A percentile compares a stretch with the other conserved stretches of the same genome.
These are phyloP conservation scores for Lachnellula arida DNA, from an alignment of 2,329 filamentous ascomycete genomes.

Conservation along the genomic window DNA sequence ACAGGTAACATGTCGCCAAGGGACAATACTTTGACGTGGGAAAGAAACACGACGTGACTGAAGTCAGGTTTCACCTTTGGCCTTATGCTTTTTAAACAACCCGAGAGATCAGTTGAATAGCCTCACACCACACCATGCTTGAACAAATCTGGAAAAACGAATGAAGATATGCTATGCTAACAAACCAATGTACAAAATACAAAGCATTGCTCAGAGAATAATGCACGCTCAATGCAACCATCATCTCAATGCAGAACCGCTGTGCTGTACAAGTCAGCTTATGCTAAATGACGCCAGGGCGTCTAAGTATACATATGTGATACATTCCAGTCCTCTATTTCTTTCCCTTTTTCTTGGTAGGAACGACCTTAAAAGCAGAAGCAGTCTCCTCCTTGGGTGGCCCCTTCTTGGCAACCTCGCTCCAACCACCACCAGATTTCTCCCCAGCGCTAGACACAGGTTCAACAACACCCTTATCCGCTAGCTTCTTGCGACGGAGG, in stretches of 20 bases:
- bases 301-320: conserved; percentile 23
- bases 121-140: not conserved
- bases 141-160: not conserved
- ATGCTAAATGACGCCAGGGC: conserved; percentile 14
- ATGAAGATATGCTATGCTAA: not conserved
- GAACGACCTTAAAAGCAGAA: conserved; percentile 78
- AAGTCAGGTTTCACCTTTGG: no score
- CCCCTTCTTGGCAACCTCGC: conserved; percentile 94
- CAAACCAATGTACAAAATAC: conserved; percentile 2
- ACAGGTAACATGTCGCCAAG: no score
- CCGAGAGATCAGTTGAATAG: no score
- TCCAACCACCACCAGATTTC: conserved; percentile 69
- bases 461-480: conserved; percentile 85
- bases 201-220: not conserved
- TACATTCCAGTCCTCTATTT: conserved; percentile 43
- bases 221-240: conserved; percentile 2
- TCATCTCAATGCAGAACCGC: conserved; percentile 11
- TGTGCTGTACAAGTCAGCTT: conserved; percentile 18
- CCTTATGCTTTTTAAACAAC: no score
- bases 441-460: conserved; percentile 43
- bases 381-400: conserved; percentile 40
- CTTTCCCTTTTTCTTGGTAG: conserved; percentile 87
- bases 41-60: no score
- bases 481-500: conserved; percentile 84
- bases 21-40: no score